Percentiles rank a stretch among this genome's conserved stretches.
These are phyloP conservation scores for Phalaenopsis aphrodite DNA, from an alignment of 106 monocot species.

Conservation along the genomic window DNA sequence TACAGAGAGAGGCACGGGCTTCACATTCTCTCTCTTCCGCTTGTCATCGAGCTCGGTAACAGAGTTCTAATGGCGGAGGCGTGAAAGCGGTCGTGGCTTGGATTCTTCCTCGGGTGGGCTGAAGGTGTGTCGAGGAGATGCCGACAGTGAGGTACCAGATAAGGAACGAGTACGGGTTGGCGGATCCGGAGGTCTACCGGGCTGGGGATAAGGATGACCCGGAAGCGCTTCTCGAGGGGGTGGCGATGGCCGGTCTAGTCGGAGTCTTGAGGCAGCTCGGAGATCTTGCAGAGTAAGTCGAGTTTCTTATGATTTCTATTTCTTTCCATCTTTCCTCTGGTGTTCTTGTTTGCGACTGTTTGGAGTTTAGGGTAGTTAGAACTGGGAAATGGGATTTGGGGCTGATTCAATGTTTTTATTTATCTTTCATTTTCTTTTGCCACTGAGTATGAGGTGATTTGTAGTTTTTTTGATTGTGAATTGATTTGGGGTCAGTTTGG, in stretches of 20 bases:
- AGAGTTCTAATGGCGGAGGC: slow-evolving; percentile 24
- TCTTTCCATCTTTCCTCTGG: neutral
- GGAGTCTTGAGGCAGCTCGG: slow-evolving; percentile 95
- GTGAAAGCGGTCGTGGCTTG: neutral
- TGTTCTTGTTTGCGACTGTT: neutral
- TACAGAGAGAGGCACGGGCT: neutral
- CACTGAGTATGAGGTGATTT: neutral
- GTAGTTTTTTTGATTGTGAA: neutral
- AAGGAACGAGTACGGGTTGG: slow-evolving; percentile 79
- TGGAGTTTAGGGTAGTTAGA: neutral
- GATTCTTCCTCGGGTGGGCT: neutral
- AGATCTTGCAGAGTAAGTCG: slow-evolving; percentile 84
- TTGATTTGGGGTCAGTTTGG: neutral
- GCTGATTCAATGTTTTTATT: no score
- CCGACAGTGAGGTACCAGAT: slow-evolving; percentile 77
- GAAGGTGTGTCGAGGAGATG: slow-evolving; percentile 28
- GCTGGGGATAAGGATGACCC: slow-evolving; percentile 81
- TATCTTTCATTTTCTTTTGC: neutral
- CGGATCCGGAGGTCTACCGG: slow-evolving; percentile 75
- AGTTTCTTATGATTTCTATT: neutral
- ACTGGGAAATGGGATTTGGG: neutral
- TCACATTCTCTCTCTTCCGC: neutral
- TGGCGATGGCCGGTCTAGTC: slow-evolving; percentile 97
- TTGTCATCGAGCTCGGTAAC: slow-evolving; percentile 4
- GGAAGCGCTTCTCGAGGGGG: slow-evolving; percentile 93